These are phyloP conservation scores for Zanthoxylum bungeanum DNA, from an alignment of 345 rosid genomes.

Conservation along the genomic window DNA sequence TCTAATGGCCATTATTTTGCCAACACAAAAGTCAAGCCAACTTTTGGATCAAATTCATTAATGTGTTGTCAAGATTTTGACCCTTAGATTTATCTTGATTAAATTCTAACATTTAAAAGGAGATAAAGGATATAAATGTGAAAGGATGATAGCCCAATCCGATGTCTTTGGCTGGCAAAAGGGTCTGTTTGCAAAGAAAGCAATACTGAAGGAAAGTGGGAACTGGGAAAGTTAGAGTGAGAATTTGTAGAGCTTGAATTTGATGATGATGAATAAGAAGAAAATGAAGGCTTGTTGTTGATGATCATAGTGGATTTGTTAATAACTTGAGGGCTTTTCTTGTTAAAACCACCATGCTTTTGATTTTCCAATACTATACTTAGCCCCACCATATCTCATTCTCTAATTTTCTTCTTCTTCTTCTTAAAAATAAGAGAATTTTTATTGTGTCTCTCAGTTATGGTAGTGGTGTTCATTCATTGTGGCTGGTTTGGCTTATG, in stretches of 20 bases:
- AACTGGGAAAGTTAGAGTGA: constrained; percentile 7
- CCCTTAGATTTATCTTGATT: too few species aligned
- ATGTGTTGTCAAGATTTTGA: too few species aligned
- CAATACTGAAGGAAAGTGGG: constrained; percentile 63
- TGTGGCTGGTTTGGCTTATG: neutral
- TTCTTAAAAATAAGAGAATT: neutral
- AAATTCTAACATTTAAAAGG: too few species aligned
- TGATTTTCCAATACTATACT: constrained; percentile 68
- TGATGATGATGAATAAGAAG: constrained; percentile 20
- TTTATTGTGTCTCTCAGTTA: neutral
- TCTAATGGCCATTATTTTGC: too few species aligned
- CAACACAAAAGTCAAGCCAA: too few species aligned
- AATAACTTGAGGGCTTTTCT: constrained; percentile 51
- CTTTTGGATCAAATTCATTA: too few species aligned
- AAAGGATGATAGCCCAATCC: too few species aligned
- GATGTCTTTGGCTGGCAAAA: constrained; percentile 72
- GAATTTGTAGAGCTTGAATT: neutral
- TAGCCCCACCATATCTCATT: constrained; percentile 70
- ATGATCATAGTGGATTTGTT: constrained; percentile 46
- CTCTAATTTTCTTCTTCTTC: neutral
- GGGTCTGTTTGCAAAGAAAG: constrained; percentile 64
- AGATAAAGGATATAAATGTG: too few species aligned
- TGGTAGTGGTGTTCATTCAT: neutral
- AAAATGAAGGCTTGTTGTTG: neutral
- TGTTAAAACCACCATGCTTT: constrained; percentile 17